Conservation (phyloP, 306 rosid genomes). For the Canavalia gladiata region DNA sequence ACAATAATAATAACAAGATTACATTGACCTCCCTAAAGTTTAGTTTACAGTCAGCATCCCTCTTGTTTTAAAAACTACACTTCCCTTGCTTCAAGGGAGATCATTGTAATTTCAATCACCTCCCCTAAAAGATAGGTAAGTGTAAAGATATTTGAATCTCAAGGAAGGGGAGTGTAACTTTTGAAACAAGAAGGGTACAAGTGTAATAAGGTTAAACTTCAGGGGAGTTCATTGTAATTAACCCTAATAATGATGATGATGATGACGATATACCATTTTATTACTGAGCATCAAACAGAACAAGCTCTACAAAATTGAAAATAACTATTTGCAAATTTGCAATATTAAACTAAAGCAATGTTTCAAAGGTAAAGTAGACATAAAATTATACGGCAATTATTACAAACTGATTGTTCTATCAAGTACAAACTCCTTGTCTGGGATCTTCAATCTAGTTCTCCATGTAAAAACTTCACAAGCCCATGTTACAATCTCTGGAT, state of each 20-base stretch:
- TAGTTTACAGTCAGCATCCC: no score
- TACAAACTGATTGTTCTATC: constrained; percentile 10
- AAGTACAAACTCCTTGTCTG: constrained; percentile 1
- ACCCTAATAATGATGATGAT: no score
- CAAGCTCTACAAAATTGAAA: neutral
- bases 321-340: neutral
- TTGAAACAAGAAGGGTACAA: no score
- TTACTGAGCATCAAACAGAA: neutral
- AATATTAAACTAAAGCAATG: neutral
- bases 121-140: no score
- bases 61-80: no score
- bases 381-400: neutral
- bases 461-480: neutral
- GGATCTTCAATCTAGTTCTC: constrained; percentile 4
- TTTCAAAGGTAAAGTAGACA: neutral
- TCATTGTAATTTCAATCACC: no score
- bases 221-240: no score
- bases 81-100: no score
- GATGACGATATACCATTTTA: neutral
- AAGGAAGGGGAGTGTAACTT: no score
- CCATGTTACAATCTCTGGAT: neutral
- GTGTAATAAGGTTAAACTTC: no score
- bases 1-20: neutral
- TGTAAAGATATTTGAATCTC: no score
- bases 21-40: no score